phyloP scores from a whole-genome alignment of 371 early-diverging fungal genomes.

The Lichtheimia corymbifera region DNA sequence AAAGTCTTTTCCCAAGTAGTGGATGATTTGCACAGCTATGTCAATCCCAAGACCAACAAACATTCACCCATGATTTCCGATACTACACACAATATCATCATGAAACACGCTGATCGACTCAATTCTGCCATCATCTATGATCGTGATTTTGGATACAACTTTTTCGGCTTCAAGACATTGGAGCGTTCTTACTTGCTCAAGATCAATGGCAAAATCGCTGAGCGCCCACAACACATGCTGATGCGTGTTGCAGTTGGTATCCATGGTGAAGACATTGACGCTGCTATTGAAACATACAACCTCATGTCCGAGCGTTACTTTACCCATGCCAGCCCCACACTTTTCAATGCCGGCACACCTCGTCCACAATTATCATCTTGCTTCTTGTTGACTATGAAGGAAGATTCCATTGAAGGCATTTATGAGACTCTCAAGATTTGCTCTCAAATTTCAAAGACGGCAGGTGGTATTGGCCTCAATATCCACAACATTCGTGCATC shows the following conservation, averaged over 20 bases:
- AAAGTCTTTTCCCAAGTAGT: constrained; percentile 90
- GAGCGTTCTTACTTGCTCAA: constrained; percentile 95
- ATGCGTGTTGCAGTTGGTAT: constrained; percentile 99
- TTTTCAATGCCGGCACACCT: constrained; percentile 98
- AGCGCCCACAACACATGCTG: constrained; percentile 99
- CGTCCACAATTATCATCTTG: constrained; percentile 96
- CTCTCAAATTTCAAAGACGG: constrained; percentile 98
- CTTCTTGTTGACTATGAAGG: constrained; percentile 95
- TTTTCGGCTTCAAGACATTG: constrained; percentile 99
- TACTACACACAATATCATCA: constrained; percentile 71
- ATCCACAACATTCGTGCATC: constrained; percentile 95
- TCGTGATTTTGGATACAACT: constrained; percentile 97
- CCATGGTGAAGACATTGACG: constrained; percentile 92
- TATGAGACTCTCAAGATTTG: constrained; percentile 97
- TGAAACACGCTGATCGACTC: constrained; percentile 79
- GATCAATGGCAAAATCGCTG: constrained; percentile 81
- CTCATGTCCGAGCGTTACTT: constrained; percentile 95
- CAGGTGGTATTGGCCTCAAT: constrained; percentile 98
- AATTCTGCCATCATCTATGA: constrained; percentile 94
- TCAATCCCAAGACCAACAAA: constrained; percentile 89
- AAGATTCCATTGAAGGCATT: constrained; percentile 96
- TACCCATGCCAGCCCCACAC: constrained; percentile 98
- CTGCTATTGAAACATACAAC: constrained; percentile 96
- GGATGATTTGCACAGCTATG: constrained; percentile 81
- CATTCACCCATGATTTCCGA: constrained; percentile 88